Conservation (phyloP, 805 yeast genomes). For the Teunomyces panamensis region DNA sequence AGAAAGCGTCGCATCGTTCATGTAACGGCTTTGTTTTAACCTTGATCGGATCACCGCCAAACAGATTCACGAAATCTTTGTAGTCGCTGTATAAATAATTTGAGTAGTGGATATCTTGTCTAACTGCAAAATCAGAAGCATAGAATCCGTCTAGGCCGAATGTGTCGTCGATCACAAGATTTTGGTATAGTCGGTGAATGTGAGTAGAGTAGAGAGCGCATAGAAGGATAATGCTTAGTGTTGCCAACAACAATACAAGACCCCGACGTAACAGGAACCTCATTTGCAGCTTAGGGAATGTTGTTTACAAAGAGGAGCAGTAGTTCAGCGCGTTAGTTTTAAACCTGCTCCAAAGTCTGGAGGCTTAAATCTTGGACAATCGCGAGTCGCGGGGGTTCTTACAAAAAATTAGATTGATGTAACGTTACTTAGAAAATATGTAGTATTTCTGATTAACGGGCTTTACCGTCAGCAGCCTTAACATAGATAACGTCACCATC, state of each 20-base stretch:
- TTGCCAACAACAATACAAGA: conserved; percentile 1
- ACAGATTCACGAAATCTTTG: conserved; percentile 14
- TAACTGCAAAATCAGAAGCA: conserved; percentile 11
- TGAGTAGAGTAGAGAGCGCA: too few species aligned
- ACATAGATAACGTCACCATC: conserved; percentile 91
- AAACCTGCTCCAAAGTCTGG: background rate
- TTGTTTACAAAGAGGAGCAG: background rate
- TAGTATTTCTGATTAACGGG: conserved; percentile 30
- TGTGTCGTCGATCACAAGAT: conserved; percentile 1
- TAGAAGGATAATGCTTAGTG: background rate
- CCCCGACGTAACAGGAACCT: conserved; percentile 7
- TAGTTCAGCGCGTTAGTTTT: background rate
- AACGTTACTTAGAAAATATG: background rate
- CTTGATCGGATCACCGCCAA: conserved; percentile 2
- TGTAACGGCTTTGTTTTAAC: conserved; percentile 12
- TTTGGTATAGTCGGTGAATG: background rate
- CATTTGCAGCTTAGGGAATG: conserved; percentile 1
- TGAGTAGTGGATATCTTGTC: conserved; percentile 20
- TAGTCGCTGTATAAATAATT: conserved; percentile 21
- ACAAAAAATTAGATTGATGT: background rate
- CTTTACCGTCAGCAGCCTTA: conserved; percentile 93
- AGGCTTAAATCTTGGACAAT: background rate
- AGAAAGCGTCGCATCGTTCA: conserved; percentile 25
- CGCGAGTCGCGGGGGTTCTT: background rate
- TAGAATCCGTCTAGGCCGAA: conserved; percentile 10